Percentiles rank a stretch among this genome's conserved stretches.
Conservation (phyloP, 352 stramenopile species). For the Phytophthora niederhauseri region DNA sequence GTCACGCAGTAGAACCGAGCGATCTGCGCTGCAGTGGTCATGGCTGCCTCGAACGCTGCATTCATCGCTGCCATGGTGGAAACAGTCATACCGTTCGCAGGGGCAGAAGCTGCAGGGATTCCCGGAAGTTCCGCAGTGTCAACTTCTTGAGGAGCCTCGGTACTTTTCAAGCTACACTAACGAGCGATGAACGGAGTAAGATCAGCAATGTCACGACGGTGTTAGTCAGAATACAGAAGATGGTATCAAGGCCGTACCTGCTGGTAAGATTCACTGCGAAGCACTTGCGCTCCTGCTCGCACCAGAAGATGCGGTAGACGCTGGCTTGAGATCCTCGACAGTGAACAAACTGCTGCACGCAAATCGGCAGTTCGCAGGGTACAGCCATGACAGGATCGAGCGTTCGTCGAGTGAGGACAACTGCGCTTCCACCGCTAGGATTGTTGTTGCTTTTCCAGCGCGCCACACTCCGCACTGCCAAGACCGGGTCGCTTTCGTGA, state of each 20-base stretch:
- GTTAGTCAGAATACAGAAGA: background rate
- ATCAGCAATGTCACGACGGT: constrained; percentile 12
- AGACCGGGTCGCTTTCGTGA: constrained; percentile 37
- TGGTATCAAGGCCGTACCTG: constrained; percentile 40
- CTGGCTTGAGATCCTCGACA: constrained; percentile 71
- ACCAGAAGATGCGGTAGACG: constrained; percentile 77
- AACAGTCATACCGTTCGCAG: constrained; percentile 1
- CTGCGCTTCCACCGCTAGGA: constrained; percentile 46
- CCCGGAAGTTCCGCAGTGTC: background rate
- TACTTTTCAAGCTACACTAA: constrained; percentile 47
- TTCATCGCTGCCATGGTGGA: constrained; percentile 30
- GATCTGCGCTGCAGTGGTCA: constrained; percentile 29
- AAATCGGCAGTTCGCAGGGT: constrained; percentile 63
- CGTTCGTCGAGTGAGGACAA: constrained; percentile 61
- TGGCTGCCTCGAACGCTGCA: constrained; percentile 34
- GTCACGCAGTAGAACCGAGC: constrained; percentile 50
- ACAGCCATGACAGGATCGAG: constrained; percentile 65
- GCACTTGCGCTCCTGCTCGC: constrained; percentile 52
- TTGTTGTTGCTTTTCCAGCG: constrained; percentile 55
- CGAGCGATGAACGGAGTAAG: constrained; percentile 21
- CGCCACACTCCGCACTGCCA: constrained; percentile 65
- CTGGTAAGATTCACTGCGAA: constrained; percentile 80
- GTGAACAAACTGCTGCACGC: constrained; percentile 72
- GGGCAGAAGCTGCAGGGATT: background rate
- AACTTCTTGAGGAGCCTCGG: constrained; percentile 24